Evolutionary conservation across 75 land plant genomes (phyloP).

Genomic region (Picea sitchensis): DNA sequence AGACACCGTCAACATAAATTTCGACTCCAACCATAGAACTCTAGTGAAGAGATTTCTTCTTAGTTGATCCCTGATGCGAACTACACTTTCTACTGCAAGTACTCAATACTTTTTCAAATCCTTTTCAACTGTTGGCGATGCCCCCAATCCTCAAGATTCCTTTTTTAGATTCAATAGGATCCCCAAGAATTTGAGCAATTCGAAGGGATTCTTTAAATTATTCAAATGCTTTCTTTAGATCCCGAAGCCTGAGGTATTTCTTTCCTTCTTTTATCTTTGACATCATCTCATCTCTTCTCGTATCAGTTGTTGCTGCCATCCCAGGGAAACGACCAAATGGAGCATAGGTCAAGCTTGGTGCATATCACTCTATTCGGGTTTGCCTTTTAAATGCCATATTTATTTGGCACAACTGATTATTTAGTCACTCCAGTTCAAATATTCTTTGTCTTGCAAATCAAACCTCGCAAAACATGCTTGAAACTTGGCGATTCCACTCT

Average conservation of each 20-base stretch:
- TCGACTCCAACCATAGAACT: no score
- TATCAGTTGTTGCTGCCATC: slow-evolving; percentile 39
- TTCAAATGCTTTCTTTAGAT: slow-evolving; percentile 51
- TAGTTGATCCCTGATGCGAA: no score
- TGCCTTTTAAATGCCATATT: slow-evolving; percentile 85
- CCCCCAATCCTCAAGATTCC: slow-evolving; percentile 77
- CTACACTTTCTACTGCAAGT: no score
- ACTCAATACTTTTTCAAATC: no score
- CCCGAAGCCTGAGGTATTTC: slow-evolving; percentile 55
- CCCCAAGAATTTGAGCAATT: slow-evolving; percentile 51
- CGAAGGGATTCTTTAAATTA: slow-evolving; percentile 66
- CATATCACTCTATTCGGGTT: slow-evolving; percentile 90
- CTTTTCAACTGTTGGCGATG: no score
- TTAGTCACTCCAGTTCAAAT: slow-evolving; percentile 65
- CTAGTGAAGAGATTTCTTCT: no score
- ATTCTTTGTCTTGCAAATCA: slow-evolving; percentile 89
- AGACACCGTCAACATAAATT: no score
- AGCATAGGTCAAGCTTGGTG: slow-evolving; percentile 91
- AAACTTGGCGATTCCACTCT: no score
- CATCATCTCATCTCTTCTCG: slow-evolving; percentile 49
- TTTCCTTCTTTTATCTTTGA: slow-evolving; percentile 50
- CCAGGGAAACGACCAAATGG: slow-evolving; percentile 65
- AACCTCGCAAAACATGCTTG: slow-evolving; percentile 29
- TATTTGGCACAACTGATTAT: slow-evolving; percentile 92
- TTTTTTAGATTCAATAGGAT: slow-evolving; percentile 72